Evolutionary conservation across 306 rosid species (phyloP), one percentile per base, ranked within the genome.

Genomic region (barrel medic (Medicago truncatula)): DNA sequence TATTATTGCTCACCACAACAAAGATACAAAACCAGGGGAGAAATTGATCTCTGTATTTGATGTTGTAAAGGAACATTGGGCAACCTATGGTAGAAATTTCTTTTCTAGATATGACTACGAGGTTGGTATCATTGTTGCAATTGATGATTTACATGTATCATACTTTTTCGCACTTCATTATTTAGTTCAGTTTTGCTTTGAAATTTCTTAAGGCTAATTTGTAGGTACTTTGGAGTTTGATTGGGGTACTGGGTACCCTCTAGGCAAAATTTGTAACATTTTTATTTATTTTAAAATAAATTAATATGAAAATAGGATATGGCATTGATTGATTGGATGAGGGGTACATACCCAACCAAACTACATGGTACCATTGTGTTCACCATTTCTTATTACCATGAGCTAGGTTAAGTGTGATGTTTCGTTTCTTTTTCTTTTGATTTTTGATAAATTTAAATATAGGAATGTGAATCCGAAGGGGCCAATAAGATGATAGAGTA

Each of bases 41-140:
- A 89, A 89, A 82, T 82, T 92, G 87, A 76, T 89, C 74, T 92
- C 97, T n/a, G 97, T 96, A 11, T 77, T 92, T 34, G 96, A 96
- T 56, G 87, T 96, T 12, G 96, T 83, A 77, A 90, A 74, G 76
- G 96, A 90, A 79, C 89, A 96, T 76, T 96, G 99, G 99, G 96
- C 89, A 70, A 86, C 88, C 71, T 96, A 89, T 62, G 98, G 99
- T 83, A 86, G 99, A 80, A 96, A 92, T 78, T 89, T 90, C 88
- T 92, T 96, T 81, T 96, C 98, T 56, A 85, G 99, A 86, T 96
- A 92, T 34, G 99, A 96, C 87, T 96, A 96, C 17, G 97, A 96
- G 86, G 98, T 90, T 70, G 63, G 88, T 70, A 52, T 44, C 63
- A 0, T 63, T 10, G 28, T 71, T 70, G 52, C 80, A 41, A 47